phyloP scores from a whole-genome alignment of 2,329 filamentous ascomycete species.

The Colletotrichum tofieldiae region DNA sequence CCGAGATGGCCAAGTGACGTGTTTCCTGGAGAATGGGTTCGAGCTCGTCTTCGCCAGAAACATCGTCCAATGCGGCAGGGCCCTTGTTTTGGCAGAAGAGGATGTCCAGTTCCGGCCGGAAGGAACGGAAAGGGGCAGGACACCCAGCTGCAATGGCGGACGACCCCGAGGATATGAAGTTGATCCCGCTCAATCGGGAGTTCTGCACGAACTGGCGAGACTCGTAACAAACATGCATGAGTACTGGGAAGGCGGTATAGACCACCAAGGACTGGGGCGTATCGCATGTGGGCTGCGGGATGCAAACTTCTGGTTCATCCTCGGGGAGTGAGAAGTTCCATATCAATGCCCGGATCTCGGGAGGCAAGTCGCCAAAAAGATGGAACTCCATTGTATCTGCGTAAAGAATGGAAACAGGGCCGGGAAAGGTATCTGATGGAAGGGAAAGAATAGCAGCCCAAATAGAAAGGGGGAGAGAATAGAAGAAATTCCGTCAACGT shows the following conservation, averaged over 20 bases:
- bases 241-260: slow-evolving; percentile 20
- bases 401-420: not conserved
- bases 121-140: not conserved
- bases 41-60: slow-evolving; percentile 5
- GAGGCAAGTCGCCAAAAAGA: slow-evolving; percentile 7
- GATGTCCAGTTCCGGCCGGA: slow-evolving; percentile 9
- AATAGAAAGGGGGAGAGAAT: not conserved
- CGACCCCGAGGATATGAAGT: not conserved
- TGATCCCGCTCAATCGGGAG: slow-evolving; percentile 2
- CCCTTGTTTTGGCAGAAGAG: slow-evolving; percentile 12
- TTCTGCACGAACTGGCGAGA: slow-evolving; percentile 20
- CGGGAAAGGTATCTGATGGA: not conserved
- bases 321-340: slow-evolving; percentile 20
- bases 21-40: slow-evolving; percentile 10
- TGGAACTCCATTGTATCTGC: not conserved
- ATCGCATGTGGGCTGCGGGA: slow-evolving; percentile 8
- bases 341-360: not conserved
- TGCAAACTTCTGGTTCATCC: slow-evolving; percentile 25
- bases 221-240: slow-evolving; percentile 29
- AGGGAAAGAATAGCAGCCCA: not conserved
- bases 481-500: too few relatives aligned
- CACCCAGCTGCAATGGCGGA: not conserved
- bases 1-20: slow-evolving; percentile 11
- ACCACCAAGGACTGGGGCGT: slow-evolving; percentile 15
- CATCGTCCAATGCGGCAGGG: not conserved